Percentiles rank a stretch among this genome's conserved stretches.
Conservation (phyloP, 73 alveolate genomes). For the Paramecium biaurelia region DNA sequence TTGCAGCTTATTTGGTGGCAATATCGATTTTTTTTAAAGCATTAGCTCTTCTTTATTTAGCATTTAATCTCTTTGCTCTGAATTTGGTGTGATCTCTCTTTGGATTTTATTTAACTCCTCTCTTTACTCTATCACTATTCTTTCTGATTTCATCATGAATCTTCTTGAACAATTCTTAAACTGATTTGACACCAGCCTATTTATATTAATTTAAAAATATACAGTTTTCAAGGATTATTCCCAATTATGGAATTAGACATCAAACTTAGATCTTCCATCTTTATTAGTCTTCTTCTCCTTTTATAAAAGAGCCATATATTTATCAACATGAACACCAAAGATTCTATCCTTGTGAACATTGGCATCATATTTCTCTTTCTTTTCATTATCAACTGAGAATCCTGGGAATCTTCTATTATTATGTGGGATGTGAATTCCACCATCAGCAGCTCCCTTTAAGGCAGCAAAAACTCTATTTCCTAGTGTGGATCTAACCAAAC, state of each 20-base stretch:
- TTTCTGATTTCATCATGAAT: constrained; percentile 97
- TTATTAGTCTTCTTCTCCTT: constrained; percentile 61
- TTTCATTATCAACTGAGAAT: constrained; percentile 83
- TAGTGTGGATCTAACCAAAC: constrained; percentile 98
- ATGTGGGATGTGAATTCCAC: constrained; percentile 99
- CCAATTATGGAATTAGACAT: constrained; percentile 92
- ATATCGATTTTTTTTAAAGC: constrained; percentile 85
- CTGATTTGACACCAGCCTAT: constrained; percentile 75
- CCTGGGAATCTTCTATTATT: constrained; percentile 99
- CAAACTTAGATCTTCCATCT: constrained; percentile 76
- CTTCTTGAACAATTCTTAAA: constrained; percentile 93
- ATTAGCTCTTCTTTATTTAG: constrained; percentile 89
- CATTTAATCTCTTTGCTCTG: constrained; percentile 83
- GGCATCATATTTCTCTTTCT: constrained; percentile 90
- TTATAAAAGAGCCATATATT: constrained; percentile 92
- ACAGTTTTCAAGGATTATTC: constrained; percentile 79
- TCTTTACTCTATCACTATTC: constrained; percentile 84
- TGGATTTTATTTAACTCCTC: constrained; percentile 72
- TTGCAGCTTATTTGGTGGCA: constrained; percentile 67
- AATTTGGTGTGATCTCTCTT: constrained; percentile 80
- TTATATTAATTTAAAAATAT: background rate
- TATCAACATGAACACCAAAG: constrained; percentile 97
- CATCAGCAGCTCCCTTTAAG: constrained; percentile 99
- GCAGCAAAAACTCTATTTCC: constrained; percentile 99
- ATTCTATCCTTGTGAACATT: constrained; percentile 98